phyloP scores from a whole-genome alignment of 148 eudicot genomes.

The Rhododendron mucronatum region DNA sequence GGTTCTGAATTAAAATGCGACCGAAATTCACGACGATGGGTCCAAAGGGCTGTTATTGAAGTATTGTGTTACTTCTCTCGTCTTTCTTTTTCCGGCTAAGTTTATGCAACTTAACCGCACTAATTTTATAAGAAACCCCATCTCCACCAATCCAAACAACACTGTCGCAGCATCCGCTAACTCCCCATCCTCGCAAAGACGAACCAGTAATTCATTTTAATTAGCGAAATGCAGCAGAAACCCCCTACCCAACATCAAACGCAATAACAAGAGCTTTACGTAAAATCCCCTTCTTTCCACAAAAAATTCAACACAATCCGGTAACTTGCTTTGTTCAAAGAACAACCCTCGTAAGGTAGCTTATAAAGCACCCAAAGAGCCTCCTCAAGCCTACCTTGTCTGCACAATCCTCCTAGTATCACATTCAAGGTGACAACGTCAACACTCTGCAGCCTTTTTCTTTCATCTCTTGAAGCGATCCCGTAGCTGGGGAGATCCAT shows the following conservation, averaged over 20 bases:
- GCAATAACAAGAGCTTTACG: slow-evolving; percentile 53
- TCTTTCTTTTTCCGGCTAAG: not conserved
- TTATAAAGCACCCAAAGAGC: slow-evolving; percentile 16
- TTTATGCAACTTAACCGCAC: not conserved
- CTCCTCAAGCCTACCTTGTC: slow-evolving; percentile 11
- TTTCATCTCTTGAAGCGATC: too few species aligned
- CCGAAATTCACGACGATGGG: not conserved
- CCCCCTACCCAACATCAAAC: slow-evolving; percentile 70
- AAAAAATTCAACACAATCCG: slow-evolving; percentile 16
- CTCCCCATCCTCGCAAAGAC: slow-evolving; percentile 61
- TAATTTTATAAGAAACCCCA: too few species aligned
- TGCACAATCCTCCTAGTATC: too few species aligned
- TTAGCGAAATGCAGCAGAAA: slow-evolving; percentile 77
- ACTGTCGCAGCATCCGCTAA: slow-evolving; percentile 49
- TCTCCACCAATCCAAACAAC: slow-evolving; percentile 46
- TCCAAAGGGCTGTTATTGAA: not conserved
- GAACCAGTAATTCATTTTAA: slow-evolving; percentile 56
- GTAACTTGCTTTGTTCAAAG: slow-evolving; percentile 27
- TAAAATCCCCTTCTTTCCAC: slow-evolving; percentile 18
- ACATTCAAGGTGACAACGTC: too few species aligned
- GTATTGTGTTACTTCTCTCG: not conserved
- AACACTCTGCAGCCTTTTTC: too few species aligned
- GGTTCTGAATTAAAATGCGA: not conserved
- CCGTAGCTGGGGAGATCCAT: slow-evolving; percentile 41
- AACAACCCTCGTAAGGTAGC: slow-evolving; percentile 40